Evolutionary conservation across 208 protist genomes (phyloP), one percentile per base, ranked within the genome.

Genomic region (Hexamita inflata): DNA sequence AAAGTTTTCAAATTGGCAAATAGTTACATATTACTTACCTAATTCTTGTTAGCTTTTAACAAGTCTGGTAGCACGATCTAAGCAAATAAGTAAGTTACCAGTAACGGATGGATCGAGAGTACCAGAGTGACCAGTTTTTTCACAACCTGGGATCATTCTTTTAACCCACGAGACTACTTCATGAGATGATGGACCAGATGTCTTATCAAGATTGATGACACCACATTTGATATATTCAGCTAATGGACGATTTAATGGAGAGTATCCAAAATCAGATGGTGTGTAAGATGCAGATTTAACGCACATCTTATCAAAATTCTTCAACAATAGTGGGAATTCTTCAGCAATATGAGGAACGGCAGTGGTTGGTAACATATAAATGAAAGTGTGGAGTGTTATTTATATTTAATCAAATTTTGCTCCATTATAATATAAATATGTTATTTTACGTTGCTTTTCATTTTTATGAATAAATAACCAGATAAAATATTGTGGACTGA

Each of bases 201-300:
- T 95, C 85, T 99, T 99, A 85, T 99, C 96, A 57, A 99, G 90
- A 87, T 99, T 99, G 83, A 98, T 97, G 80, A 98, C 92, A 80
- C 96, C 96, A 82, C 98, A 99, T 68, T 82, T 89, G 42, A 98
- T 79, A 83, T 99, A 97, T 74, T 98, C 94, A 7, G 83, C 59
- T 45, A 99, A 83, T 40, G 92, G 88, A 41, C 96, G 89, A 68
- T 94, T 93, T 19, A 98, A 85, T 58, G 96, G 96, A 32, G 93
- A 93, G 82, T 86, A 90, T 53, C 96, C 96, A 49, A 84, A 84
- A 42, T 94, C 86, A 68, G 97, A 82, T 28, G 92, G 92, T 19
- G 93, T 96, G 78, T 97, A 99, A 78, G 98, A 91, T 28, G 85
- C 87, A 26, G 92, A 95, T 64, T 91, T 86, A 29, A 97, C 86